Evolutionary conservation across 1,139 yeast genomes (phyloP).

Genomic region (Candida neerlandica): DNA sequence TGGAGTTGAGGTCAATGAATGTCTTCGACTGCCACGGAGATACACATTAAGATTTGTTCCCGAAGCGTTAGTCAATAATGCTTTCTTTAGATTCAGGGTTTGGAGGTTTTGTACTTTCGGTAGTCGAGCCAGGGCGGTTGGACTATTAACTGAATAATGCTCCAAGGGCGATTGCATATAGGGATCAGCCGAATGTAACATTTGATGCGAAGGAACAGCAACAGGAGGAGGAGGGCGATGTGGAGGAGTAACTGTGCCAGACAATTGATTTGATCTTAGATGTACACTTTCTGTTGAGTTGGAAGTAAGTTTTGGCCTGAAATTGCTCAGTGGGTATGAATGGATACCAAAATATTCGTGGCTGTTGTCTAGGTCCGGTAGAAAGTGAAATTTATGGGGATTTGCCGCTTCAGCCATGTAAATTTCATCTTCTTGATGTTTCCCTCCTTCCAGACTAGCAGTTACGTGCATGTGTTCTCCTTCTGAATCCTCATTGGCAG

Average conservation of each 20-base stretch:
- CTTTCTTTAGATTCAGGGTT: not conserved
- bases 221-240: not conserved
- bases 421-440: not conserved
- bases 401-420: not conserved
- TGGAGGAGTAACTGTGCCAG: not conserved
- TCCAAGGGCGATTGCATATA: not conserved
- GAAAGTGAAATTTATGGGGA: not conserved
- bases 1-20: conserved; percentile 8
- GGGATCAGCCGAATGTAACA: not conserved
- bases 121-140: not conserved
- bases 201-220: no score
- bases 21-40: conserved; percentile 13
- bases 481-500: not conserved
- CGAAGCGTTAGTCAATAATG: conserved; percentile 7
- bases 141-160: not conserved
- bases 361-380: not conserved
- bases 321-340: not conserved
- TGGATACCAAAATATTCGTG: not conserved
- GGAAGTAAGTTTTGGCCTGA: not conserved
- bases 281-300: not conserved
- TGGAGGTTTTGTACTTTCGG: not conserved
- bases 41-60: conserved; percentile 13
- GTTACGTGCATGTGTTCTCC: not conserved
- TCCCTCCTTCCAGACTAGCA: not conserved
- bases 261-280: not conserved